Percentiles rank a stretch among this genome's conserved stretches.
Conservation (phyloP, 1,139 yeast genomes). For the Debaryomycetaceae sp. region DNA sequence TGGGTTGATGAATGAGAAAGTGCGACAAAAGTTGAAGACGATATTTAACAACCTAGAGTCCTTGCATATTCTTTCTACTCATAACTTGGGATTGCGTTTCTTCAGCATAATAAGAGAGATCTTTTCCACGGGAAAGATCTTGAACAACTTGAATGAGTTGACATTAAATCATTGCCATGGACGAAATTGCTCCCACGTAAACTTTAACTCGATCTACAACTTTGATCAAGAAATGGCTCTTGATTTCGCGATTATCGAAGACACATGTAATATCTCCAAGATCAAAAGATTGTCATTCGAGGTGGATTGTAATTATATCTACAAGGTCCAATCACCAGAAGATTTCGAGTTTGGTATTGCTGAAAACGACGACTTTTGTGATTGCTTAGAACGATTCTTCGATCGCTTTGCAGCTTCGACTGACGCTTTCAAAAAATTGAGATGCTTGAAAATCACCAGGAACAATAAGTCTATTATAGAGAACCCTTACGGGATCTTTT, state of each 20-base stretch:
- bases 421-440: not conserved
- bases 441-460: slow-evolving; percentile 4
- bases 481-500: slow-evolving; percentile 9
- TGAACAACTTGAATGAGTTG: slow-evolving; percentile 5
- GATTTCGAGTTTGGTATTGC: slow-evolving; percentile 1
- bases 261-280: slow-evolving; percentile 1
- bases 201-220: slow-evolving; percentile 6
- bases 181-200: slow-evolving; percentile 3
- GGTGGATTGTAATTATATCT: slow-evolving; percentile 11
- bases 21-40: not conserved
- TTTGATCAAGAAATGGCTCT: slow-evolving; percentile 6
- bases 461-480: slow-evolving; percentile 7
- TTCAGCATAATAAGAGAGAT: slow-evolving; percentile 3
- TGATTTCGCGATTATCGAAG: slow-evolving; percentile 3
- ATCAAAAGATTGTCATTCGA: slow-evolving; percentile 5
- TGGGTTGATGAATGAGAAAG: not conserved
- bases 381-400: slow-evolving; percentile 7
- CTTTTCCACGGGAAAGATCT: slow-evolving; percentile 1
- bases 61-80: slow-evolving; percentile 6
- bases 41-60: slow-evolving; percentile 1
- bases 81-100: slow-evolving; percentile 7
- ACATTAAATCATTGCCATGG: slow-evolving; percentile 12
- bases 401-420: slow-evolving; percentile 1
- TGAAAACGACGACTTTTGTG: slow-evolving; percentile 6
- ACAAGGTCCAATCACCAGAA: slow-evolving; percentile 1